A percentile compares a stretch with the other conserved stretches of the same genome.
Conservation (phyloP, 306 rosid genomes). For the Dryas alaskensis region DNA sequence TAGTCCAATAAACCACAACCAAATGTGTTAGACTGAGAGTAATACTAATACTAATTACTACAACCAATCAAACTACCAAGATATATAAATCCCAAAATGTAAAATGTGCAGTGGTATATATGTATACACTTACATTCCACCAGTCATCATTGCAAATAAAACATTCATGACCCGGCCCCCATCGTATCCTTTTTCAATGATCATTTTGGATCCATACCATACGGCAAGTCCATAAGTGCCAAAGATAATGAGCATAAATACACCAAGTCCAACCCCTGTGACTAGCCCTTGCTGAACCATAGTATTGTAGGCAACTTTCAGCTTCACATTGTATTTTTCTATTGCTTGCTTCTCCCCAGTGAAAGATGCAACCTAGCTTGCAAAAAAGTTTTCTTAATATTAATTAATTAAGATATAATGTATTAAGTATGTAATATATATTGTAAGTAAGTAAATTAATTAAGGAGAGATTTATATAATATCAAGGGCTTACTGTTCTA, state of each 20-base stretch:
- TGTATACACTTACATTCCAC: slow-evolving; percentile 70
- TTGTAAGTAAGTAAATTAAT: not conserved
- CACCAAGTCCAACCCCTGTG: slow-evolving; percentile 65
- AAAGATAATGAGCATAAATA: slow-evolving; percentile 40
- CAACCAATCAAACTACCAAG: too few relatives aligned
- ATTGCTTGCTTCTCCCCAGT: slow-evolving; percentile 76
- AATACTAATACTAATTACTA: too few relatives aligned
- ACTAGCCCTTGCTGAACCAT: slow-evolving; percentile 64
- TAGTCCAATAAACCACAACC: slow-evolving; percentile 18
- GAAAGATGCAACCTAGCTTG: slow-evolving; percentile 75
- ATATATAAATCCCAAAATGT: too few relatives aligned
- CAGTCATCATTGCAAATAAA: slow-evolving; percentile 66
- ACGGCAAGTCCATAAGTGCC: slow-evolving; percentile 76
- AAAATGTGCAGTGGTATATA: too few relatives aligned
- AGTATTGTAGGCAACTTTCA: slow-evolving; percentile 52
- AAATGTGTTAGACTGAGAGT: not conserved
- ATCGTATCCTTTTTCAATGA: slow-evolving; percentile 55
- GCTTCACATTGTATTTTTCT: slow-evolving; percentile 57
- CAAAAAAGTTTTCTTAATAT: not conserved
- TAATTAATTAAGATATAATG: not conserved
- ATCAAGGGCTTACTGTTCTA: slow-evolving; percentile 57
- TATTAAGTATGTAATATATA: not conserved
- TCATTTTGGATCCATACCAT: slow-evolving; percentile 82
- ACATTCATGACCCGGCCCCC: slow-evolving; percentile 75
- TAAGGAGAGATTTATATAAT: not conserved